Evolutionary conservation across 257 asterid species (phyloP), one percentile per base, ranked within the genome.

Genomic region (Ophiorrhiza pumila): DNA sequence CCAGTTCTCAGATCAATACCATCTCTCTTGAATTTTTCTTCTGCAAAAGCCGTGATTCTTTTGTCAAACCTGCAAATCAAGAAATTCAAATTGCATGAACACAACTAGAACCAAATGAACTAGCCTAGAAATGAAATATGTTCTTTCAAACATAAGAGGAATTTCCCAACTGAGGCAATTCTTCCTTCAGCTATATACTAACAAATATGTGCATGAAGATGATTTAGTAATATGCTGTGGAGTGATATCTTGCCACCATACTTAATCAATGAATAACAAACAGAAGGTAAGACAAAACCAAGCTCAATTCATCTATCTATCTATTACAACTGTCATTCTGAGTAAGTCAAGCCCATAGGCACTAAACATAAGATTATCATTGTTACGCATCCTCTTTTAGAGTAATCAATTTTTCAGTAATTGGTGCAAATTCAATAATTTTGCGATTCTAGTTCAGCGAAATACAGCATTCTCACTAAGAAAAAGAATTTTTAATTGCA

Each of bases 21-120:
- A 74, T 91, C 97, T 80, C 98, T 88, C 71, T 79, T 78, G 73
- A 94, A 94, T 73, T 94, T 94, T 56, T 87, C 93, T 83, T 94
- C 98, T 2, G 96, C 98, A 83, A 91, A 93, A 76, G 93, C 87
- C 1, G 98, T 89, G 74, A 94, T 91, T 87, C 98, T 83, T 82
- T 91, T 94, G 90, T 94, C 98, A 82, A 94, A 94, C 97, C 99
- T 94, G 85, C 73, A 86, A 42, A 69, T 43, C 45, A 74, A 37
- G 56, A 68, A 73, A 56, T 75, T 74, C 62, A 41, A 61, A 39
- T 39, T 49, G 35, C 57, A 69, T 70, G 49, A 69, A 25, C 65
- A 12, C 42, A 64, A 61, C 77, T 53, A 57, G 73, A 73, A 43
- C 25, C 25, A 68, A 74, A n/a, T 56, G 43, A 49, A 60, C 7